These are phyloP conservation scores for Cyanophora paradoxa DNA, from an alignment of 78 protist genomes.

Conservation along the genomic window DNA sequence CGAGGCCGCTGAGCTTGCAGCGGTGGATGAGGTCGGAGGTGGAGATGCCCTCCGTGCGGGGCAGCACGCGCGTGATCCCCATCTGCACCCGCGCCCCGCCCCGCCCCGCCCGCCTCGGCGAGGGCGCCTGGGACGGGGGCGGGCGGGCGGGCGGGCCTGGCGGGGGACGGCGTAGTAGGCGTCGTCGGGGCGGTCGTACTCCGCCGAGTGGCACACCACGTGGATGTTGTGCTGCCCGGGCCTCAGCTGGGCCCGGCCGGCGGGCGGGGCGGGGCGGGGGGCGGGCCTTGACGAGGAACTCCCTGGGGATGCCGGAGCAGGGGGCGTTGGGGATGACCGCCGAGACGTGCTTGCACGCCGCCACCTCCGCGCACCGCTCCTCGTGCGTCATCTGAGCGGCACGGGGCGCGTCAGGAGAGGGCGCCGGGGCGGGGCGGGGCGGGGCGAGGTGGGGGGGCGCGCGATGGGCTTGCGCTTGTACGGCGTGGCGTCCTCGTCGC, in stretches of 20 bases:
- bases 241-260: too few relatives aligned
- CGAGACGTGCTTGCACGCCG: slow-evolving; percentile 2
- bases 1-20: too few relatives aligned
- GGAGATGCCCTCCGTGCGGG: slow-evolving; percentile 31
- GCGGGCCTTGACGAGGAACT: too few relatives aligned
- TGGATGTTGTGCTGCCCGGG: slow-evolving; percentile 39
- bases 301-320: slow-evolving; percentile 17
- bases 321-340: slow-evolving; percentile 22
- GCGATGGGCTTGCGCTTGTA: slow-evolving; percentile 38
- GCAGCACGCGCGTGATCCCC: slow-evolving; percentile 21
- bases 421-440: too few relatives aligned
- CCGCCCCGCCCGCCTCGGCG: too few relatives aligned
- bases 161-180: too few relatives aligned
- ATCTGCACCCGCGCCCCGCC: background rate
- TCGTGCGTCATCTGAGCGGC: slow-evolving; percentile 26
- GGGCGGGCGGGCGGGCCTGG: too few relatives aligned
- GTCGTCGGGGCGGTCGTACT: slow-evolving; percentile 30
- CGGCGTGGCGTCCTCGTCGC: slow-evolving; percentile 7
- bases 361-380: slow-evolving; percentile 28
- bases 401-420: too few relatives aligned
- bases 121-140: too few relatives aligned
- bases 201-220: slow-evolving; percentile 15
- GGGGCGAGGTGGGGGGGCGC: too few relatives aligned
- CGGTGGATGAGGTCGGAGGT: slow-evolving; percentile 28
- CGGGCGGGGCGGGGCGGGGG: too few relatives aligned